These are phyloP conservation scores for Lentithecium fluviatile DNA, from an alignment of 495 filamentous ascomycete genomes.

Conservation along the genomic window DNA sequence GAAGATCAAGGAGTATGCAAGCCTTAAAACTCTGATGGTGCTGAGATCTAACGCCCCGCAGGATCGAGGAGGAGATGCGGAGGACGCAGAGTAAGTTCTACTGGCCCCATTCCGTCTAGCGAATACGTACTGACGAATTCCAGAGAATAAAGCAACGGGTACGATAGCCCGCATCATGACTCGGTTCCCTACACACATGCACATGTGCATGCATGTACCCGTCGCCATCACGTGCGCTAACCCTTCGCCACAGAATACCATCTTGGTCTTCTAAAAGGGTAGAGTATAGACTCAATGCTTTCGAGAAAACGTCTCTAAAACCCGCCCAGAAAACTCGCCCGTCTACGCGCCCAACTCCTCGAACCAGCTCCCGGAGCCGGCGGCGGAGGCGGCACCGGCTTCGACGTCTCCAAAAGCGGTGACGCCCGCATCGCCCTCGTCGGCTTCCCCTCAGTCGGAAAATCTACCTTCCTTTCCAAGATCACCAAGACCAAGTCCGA, in stretches of 20 bases:
- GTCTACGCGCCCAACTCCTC: conserved; percentile 89
- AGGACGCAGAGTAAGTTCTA: conserved; percentile 82
- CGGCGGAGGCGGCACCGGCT: conserved; percentile 70
- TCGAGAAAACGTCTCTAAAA: conserved; percentile 10
- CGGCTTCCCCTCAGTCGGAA: conserved; percentile 97
- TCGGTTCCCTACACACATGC: no score
- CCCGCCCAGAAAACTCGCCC: conserved; percentile 79
- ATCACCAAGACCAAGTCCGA: conserved; percentile 98
- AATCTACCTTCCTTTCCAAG: conserved; percentile 97
- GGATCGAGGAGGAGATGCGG: conserved; percentile 99
- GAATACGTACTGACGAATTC: background rate
- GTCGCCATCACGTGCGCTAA: conserved; percentile 23
- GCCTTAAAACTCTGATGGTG: conserved; percentile 19
- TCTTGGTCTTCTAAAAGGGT: conserved; percentile 94
- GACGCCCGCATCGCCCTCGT: conserved; percentile 97
- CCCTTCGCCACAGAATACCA: conserved; percentile 76
- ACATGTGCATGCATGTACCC: background rate
- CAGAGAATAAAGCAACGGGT: conserved; percentile 99
- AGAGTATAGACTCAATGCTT: background rate
- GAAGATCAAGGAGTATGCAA: conserved; percentile 92
- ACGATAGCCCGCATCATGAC: conserved; percentile 35
- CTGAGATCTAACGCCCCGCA: conserved; percentile 42
- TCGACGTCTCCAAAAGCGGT: conserved; percentile 96
- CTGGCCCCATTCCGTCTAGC: background rate
- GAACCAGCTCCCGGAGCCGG: conserved; percentile 83